These are phyloP conservation scores for Aspergillus incahuasiensis DNA, from an alignment of 495 filamentous ascomycete genomes.

Conservation along the genomic window DNA sequence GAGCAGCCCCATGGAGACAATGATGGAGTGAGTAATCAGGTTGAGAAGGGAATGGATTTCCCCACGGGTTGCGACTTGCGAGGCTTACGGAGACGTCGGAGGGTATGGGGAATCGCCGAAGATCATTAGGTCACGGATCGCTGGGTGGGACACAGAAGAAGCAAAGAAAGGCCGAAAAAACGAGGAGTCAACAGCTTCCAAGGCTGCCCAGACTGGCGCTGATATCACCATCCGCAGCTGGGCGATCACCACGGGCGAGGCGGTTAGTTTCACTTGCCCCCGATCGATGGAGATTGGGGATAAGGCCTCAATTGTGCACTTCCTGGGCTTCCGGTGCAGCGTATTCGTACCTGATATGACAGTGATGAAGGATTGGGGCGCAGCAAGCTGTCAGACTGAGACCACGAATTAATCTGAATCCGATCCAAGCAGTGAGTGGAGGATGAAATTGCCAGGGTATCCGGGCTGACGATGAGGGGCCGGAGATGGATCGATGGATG, in stretches of 20 bases:
- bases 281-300: constrained; percentile 2
- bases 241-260: background rate
- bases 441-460: background rate
- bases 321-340: background rate
- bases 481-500: background rate
- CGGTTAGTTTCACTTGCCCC: background rate
- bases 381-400: background rate
- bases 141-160: constrained; percentile 2
- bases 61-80: constrained; percentile 24
- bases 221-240: constrained; percentile 4
- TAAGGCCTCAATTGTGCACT: background rate
- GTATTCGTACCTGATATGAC: background rate
- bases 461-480: background rate
- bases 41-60: constrained; percentile 13
- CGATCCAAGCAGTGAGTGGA: background rate
- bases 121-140: constrained; percentile 29
- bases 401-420: background rate
- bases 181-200: background rate
- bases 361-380: background rate
- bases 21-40: constrained; percentile 16
- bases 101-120: constrained; percentile 24
- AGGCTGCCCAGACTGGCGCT: background rate
- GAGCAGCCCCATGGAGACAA: constrained; percentile 17
- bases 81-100: constrained; percentile 31
- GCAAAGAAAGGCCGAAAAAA: constrained; percentile 1